Evolutionary conservation across 2,329 filamentous ascomycete genomes (phyloP), one percentile per base, ranked within the genome.

Genomic region (Exophiala mesophila): DNA sequence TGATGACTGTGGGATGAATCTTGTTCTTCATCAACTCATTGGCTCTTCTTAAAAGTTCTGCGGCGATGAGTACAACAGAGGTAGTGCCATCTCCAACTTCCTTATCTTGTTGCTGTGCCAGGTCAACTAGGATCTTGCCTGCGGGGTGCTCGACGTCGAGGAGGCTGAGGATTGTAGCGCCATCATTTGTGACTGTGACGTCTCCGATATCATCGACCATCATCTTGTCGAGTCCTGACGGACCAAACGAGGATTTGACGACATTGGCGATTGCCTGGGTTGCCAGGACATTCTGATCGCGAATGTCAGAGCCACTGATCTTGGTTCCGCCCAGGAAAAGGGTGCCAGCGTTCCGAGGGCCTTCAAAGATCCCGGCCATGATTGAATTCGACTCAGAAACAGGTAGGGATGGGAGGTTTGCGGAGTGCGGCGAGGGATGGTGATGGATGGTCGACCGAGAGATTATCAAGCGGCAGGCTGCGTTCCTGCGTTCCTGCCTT

Each of bases 151-250:
- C 90, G 61, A 98, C 89, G 63, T 97, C 92, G 62, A 98, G 79
- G 61, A 98, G 76, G 65, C 81, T 88, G 55, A 98, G 80, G 60
- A 98, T 98, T 23, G 92, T 98, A 41, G 92, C 92, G 62, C 92
- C 92, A 68, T 98, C 92, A 69, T 98, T 98, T 55, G 92, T 98
- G 45, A 98, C 92, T 48, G 92, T 98, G 46, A 98, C 92, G 72
- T 98, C 92, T 62, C 92, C 92, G 66, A 98, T 97, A 65, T 98
- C 92, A 71, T 98, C 92, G 59, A 98, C 92, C 92, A 98, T 97
- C 92, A 98, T 98, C 79, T 98, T 98, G 67, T 98, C 92, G 55
- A 98, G 78, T 36, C 92, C 92, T 50, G 88, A 95, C 38, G 92
- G 92, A 42, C 92, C 92, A 63, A 98, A 98, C 12, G 92, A 98